phyloP scores from a whole-genome alignment of 129 eudicot species.

The Rutidosis leptorrhynchoides region DNA sequence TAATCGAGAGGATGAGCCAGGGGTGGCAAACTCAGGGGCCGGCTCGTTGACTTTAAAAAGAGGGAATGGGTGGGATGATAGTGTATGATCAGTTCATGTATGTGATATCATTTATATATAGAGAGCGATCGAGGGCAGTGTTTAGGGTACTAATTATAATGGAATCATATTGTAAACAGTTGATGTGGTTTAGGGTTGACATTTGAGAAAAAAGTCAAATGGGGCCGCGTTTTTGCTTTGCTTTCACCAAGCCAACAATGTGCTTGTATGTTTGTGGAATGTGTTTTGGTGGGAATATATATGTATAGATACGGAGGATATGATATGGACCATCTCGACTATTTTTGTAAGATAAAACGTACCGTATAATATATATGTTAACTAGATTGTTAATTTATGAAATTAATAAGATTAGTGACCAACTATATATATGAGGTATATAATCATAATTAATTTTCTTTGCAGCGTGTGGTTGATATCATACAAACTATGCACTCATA shows the following conservation, averaged over 20 bases:
- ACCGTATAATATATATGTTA: background rate
- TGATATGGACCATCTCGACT: slow-evolving; percentile 28
- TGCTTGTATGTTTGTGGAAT: slow-evolving; percentile 23
- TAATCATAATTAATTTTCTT: too few relatives aligned
- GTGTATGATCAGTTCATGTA: background rate
- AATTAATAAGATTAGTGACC: background rate
- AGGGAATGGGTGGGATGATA: slow-evolving; percentile 4
- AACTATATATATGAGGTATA: background rate
- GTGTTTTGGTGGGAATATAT: slow-evolving; percentile 10
- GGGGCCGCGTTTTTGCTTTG: slow-evolving; percentile 24
- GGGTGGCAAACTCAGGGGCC: slow-evolving; percentile 4
- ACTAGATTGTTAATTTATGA: background rate
- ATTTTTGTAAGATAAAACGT: background rate
- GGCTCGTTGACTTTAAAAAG: slow-evolving; percentile 29
- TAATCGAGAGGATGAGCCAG: background rate
- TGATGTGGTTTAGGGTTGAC: slow-evolving; percentile 23
- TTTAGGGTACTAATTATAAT: slow-evolving; percentile 1
- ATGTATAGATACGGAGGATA: background rate
- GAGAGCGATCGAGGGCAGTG: background rate
- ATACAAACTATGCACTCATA: background rate
- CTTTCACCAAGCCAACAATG: slow-evolving; percentile 39
- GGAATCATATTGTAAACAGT: slow-evolving; percentile 16
- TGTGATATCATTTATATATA: slow-evolving; percentile 17
- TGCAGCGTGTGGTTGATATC: background rate
- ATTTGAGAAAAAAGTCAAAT: slow-evolving; percentile 24